These are phyloP conservation scores for Hypoxylon perforatum DNA, from an alignment of 495 filamentous ascomycete genomes.

Conservation along the genomic window DNA sequence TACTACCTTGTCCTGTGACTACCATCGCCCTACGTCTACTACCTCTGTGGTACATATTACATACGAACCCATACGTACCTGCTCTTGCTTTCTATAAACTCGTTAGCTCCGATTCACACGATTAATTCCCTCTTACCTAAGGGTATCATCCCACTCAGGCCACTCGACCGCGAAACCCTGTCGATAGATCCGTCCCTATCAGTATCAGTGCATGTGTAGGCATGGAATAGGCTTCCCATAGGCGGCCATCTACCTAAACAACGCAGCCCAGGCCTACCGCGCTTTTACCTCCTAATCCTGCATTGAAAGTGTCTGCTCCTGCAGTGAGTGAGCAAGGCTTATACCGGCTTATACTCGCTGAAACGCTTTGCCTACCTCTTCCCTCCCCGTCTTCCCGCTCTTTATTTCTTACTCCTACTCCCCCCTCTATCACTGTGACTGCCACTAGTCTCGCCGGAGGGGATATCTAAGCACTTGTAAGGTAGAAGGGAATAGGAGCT, in stretches of 20 bases:
- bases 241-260: constrained; percentile 30
- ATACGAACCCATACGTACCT: constrained; percentile 6
- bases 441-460: constrained; percentile 27
- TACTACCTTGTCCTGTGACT: too few relatives aligned
- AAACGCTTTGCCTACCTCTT: constrained; percentile 14
- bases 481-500: constrained; percentile 33
- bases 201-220: constrained; percentile 40
- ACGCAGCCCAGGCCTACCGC: constrained; percentile 25
- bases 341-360: constrained; percentile 18
- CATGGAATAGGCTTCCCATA: constrained; percentile 32
- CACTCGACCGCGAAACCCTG: constrained; percentile 29
- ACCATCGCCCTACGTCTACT: constrained; percentile 21
- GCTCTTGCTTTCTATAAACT: not conserved
- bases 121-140: constrained; percentile 34
- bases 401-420: not conserved
- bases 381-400: not conserved
- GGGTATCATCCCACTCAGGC: constrained; percentile 32
- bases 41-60: not conserved
- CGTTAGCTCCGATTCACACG: constrained; percentile 24
- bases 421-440: constrained; percentile 9
- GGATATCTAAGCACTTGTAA: constrained; percentile 12
- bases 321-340: not conserved
- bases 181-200: constrained; percentile 40
- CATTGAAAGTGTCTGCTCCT: not conserved
- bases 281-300: constrained; percentile 1